A percentile compares a stretch with the other conserved stretches of the same genome.
These are phyloP conservation scores for Neonothopanus nambi DNA, from an alignment of 1,284 basidiomycete species.

Conservation along the genomic window DNA sequence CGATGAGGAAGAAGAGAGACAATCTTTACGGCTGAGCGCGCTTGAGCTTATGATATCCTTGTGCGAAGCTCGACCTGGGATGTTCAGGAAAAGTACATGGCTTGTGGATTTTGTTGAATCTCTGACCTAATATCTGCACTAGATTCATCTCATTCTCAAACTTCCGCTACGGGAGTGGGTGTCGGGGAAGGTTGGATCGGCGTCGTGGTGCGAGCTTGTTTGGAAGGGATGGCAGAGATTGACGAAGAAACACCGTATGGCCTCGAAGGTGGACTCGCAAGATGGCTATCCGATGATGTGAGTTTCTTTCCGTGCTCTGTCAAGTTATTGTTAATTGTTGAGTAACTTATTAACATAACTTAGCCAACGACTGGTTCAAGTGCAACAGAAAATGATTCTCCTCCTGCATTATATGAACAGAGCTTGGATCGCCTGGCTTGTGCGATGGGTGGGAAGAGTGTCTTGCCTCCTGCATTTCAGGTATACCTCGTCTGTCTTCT, in stretches of 20 bases:
- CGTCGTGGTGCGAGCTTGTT: constrained; percentile 66
- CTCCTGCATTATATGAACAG: constrained; percentile 78
- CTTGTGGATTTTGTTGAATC: not conserved
- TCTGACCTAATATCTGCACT: not conserved
- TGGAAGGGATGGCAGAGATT: constrained; percentile 81
- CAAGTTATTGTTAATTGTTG: not conserved
- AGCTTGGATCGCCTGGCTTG: constrained; percentile 15
- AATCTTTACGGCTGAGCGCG: constrained; percentile 62
- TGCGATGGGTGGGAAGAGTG: constrained; percentile 10
- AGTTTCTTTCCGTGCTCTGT: constrained; percentile 23
- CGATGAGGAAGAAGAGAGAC: constrained; percentile 48
- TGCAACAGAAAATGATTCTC: constrained; percentile 57
- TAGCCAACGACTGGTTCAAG: constrained; percentile 68
- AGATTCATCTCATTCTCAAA: constrained; percentile 1
- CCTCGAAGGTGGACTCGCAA: constrained; percentile 51
- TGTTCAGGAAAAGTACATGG: constrained; percentile 51
- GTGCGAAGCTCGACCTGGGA: constrained; percentile 63
- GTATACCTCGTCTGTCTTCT: constrained; percentile 1
- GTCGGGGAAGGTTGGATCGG: constrained; percentile 49
- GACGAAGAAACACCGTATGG: constrained; percentile 42
- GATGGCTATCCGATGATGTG: constrained; percentile 77
- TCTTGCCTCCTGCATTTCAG: constrained; percentile 9
- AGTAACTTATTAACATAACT: not conserved
- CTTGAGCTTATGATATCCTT: constrained; percentile 79
- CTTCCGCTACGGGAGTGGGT: not conserved